Base-by-base conservation (phyloP, 2,329 filamentous ascomycete species). In the Cyphellophora europaea region DNA sequence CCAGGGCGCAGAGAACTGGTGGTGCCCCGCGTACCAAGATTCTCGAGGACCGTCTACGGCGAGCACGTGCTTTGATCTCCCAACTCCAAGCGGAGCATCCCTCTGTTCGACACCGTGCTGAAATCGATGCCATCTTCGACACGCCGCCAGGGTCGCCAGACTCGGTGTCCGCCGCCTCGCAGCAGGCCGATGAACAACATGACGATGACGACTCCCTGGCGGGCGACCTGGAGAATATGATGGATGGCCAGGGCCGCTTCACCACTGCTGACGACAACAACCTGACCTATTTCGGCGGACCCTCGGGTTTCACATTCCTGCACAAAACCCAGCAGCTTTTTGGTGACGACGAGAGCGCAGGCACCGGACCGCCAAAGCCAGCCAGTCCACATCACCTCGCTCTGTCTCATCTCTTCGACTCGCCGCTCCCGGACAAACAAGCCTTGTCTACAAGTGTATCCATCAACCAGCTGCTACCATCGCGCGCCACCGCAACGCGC, bases 151-250 rank as follows among this genome's bases (percentile, higher is more conserved):
- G 36, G 3, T 38, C 37, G 8, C 35, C 34, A 11, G 29, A 25
- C 5, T 30, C 38, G 5, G 17, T 6, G 4, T 15, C 27, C 18
- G 13, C 11, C 25, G 27, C n/a, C 19, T 37, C 29, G 6, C 13
- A 33, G 6, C 11, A 37, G n/a, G 32, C 21, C 8, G 38, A 40
- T 19, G 17, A 32, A 8, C 21, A 32, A 21, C 36, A 32, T 15
- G 16, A 27, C 19, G 21, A 31, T 5, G 35, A 41, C 36, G 28
- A 29, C n/a, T 33, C 30, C 17, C 30, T 28, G 13, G 36, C 17
- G 11, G 38, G 38, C 13, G 30, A 38, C n/a, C 35, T 46, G 6
- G 43, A 46, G 21, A 46, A 39, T 31, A 44, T 46, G 43, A 25
- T 46, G 27, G 35, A 38, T 18, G 38, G 40, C n/a, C 30, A 30